Base-by-base conservation (phyloP, 1,284 basidiomycete species). In the Fomitopsis betulina region DNA sequence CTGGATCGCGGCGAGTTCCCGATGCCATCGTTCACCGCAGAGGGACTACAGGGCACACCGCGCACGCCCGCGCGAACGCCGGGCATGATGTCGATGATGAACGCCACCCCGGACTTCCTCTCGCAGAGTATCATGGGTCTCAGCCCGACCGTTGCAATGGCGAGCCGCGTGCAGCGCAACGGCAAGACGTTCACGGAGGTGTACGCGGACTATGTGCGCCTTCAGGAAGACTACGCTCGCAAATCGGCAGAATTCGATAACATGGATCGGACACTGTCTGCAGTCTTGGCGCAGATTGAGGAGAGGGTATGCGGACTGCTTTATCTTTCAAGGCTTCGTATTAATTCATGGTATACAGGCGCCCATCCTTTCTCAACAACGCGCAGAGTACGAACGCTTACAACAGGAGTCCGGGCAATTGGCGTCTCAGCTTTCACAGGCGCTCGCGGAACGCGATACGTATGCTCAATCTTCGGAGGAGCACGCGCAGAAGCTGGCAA, bases 131-230 rank as follows among this genome's bases (percentile, higher is more conserved):
- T 88, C 73, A 74, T 86, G 67, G 82, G 83, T 40, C 73, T 94
- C 21, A 92, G 89, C 67, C 93, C 94, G 0, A 92, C 94, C 0
- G 89, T 96, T 9, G 87, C 89, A 0, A 86, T 97, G 73, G 93
- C 89, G 5, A 85, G 85, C 69, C 84, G 82, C 60, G 82, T 89
- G 27, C 91, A 93, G 73, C 83, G 80, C 68, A 81, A 78, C 32
- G 94, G 94, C 21, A 91, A 91, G 78, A 89, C 87, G 2, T 94
- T 95, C 73, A 95, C 93, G 0, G 89, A 95, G 69, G 86, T 96
- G 17, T 96, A 96, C 69, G 81, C 89, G n/a, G 91, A 94, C 64
- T 91, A 92, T 64, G 85, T 94, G 50, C 82, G 85, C 57, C 82
- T 96, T 52, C 89, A 97, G 70, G 91, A 93, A 42, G 90, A 94